phyloP scores from a whole-genome alignment of 805 yeast species.

The Candida suzukii region DNA sequence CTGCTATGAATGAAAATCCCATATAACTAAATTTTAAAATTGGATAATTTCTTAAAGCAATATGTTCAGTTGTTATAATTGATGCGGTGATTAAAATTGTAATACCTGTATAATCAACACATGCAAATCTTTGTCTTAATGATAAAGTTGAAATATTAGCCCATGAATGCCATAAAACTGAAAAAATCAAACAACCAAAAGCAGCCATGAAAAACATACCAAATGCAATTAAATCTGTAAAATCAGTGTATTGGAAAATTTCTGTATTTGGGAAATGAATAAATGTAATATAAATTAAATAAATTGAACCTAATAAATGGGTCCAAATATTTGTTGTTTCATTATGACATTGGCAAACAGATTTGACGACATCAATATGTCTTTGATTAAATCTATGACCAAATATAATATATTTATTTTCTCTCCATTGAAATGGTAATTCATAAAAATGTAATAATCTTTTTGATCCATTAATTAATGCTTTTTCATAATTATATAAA shows the following conservation, averaged over 20 bases:
- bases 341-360: conserved; percentile 66
- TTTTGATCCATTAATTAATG: conserved; percentile 32
- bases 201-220: conserved; percentile 66
- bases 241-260: conserved; percentile 35
- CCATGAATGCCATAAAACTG: conserved; percentile 89
- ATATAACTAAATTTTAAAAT: conserved; percentile 42
- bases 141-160: conserved; percentile 61
- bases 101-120: conserved; percentile 93
- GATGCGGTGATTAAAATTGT: conserved; percentile 86
- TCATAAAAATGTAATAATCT: conserved; percentile 73
- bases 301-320: conserved; percentile 64
- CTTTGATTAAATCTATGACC: conserved; percentile 81
- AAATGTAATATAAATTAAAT: conserved; percentile 48
- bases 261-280: conserved; percentile 58
- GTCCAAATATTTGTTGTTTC: conserved; percentile 94
- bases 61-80: conserved; percentile 78
- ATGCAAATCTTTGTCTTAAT: conserved; percentile 71
- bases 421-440: conserved; percentile 89
- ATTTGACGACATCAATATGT: conserved; percentile 50
- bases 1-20: conserved; percentile 55
- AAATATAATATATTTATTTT: conserved; percentile 72
- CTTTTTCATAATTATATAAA: conserved; percentile 40
- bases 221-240: conserved; percentile 43
- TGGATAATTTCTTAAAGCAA: conserved; percentile 60
- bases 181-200: conserved; percentile 67